phyloP scores from a whole-genome alignment of 805 yeast genomes.

The Pichia cabralensis region DNA sequence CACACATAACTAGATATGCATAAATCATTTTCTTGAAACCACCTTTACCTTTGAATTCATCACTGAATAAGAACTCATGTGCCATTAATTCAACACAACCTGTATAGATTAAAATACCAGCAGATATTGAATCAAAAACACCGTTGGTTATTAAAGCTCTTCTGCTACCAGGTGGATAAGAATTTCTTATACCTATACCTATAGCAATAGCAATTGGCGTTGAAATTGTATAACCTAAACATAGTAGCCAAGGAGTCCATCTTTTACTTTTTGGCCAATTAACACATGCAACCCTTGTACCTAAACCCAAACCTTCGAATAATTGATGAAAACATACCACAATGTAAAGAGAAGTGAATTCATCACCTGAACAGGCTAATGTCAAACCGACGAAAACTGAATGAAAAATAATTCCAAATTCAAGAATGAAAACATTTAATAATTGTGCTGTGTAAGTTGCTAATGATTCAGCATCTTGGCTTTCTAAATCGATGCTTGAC shows the following conservation, averaged over 20 bases:
- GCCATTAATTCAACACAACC: conserved; percentile 76
- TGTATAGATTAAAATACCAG: conserved; percentile 71
- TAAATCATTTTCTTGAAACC: conserved; percentile 40
- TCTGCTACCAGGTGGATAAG: conserved; percentile 50
- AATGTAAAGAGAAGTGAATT: conserved; percentile 59
- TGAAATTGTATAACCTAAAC: conserved; percentile 40
- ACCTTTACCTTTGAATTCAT: conserved; percentile 51
- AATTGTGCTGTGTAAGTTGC: conserved; percentile 44
- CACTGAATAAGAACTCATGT: conserved; percentile 56
- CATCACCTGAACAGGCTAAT: conserved; percentile 69
- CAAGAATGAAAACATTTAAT: conserved; percentile 48
- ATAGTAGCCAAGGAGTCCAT: conserved; percentile 49
- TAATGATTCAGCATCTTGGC: not conserved
- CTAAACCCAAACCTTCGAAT: conserved; percentile 82
- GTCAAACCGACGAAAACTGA: conserved; percentile 76
- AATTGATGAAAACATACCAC: conserved; percentile 69
- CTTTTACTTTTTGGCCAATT: conserved; percentile 34
- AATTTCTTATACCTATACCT: conserved; percentile 64
- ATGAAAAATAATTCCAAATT: conserved; percentile 76
- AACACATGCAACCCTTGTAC: conserved; percentile 59
- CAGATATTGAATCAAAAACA: conserved; percentile 61
- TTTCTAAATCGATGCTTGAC: conserved; percentile 2
- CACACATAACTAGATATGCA: conserved; percentile 45
- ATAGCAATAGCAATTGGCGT: conserved; percentile 72
- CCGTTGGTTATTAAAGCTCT: conserved; percentile 60